Base-by-base conservation (phyloP, 352 stramenopile genomes). In the Pythium vanterpoolii region DNA sequence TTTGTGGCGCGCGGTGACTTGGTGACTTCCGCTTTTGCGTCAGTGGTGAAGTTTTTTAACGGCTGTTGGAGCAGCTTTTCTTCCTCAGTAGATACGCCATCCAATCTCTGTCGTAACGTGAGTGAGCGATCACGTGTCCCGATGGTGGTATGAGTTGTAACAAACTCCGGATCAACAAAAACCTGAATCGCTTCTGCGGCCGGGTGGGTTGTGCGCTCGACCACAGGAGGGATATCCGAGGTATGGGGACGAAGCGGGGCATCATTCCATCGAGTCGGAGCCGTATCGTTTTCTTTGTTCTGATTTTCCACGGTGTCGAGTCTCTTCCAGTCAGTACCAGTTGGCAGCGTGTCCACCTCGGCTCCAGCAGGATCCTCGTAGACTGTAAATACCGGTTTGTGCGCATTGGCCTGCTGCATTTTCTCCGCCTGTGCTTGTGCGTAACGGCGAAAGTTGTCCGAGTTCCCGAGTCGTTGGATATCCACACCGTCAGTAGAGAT, bases 301-400 rank as follows among this genome's bases (percentile, higher is more conserved):
- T 91, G 83, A 24, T 91, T 72, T 14, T 76, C 71, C 48, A 71
- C 48, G 7, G 81, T 86, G 56, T 74, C 72, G 27, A 93, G 73
- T 42, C 75, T 83, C 64, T 74, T 81, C 83, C 83, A 93, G 62
- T 85, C 70, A 76, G 70, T 62, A 71, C 72, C 79, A 60, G 72
- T 66, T 28, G 74, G 67, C 74, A 90, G 79, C 44, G 69, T 56
- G 76, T 92, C 82, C 40, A 79, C 62, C 56, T 84, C 69, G 24
- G 64, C 64, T 21, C 64, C 72, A 59, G 56, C 56, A 71, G 76
- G 78, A 59, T 92, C 82, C 69, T 92, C 79, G 57, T 90, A 92
- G 47, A 92, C 72, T 51, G 66, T 75, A 87, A 92, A 92, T 86
- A 89, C 82, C 78, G 82, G 82, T 63, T 92, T 92, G 68, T 90